Percentiles rank a stretch among this genome's conserved stretches.
Conservation (phyloP, 768 basidiomycete genomes). For the Leucocoprinus sp. region DNA sequence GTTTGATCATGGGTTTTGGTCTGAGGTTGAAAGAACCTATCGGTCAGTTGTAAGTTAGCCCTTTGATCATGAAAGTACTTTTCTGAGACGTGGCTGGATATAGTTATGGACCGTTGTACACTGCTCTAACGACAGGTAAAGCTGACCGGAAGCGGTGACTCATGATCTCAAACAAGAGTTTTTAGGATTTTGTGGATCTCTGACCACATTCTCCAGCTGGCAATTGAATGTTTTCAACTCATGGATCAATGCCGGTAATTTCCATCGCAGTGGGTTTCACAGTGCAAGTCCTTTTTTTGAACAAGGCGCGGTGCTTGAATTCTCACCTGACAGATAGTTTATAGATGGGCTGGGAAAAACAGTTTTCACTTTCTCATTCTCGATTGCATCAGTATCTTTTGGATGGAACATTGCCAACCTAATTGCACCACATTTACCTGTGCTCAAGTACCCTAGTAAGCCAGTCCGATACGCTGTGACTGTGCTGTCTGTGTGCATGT, state of each 20-base stretch:
- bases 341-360: conserved; percentile 81
- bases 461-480: conserved; percentile 43
- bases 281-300: conserved; percentile 42
- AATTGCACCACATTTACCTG: conserved; percentile 32
- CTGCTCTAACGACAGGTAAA: conserved; percentile 76
- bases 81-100: conserved; percentile 7
- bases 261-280: conserved; percentile 54
- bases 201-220: conserved; percentile 97
- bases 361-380: conserved; percentile 68
- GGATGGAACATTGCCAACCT: conserved; percentile 55
- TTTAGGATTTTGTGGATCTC: conserved; percentile 85
- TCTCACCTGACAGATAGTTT: conserved; percentile 42
- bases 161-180: background rate
- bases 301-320: background rate
- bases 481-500: conserved; percentile 51
- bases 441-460: conserved; percentile 25
- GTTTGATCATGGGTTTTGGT: conserved; percentile 83
- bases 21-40: conserved; percentile 66
- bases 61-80: background rate
- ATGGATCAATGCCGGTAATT: conserved; percentile 63
- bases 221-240: conserved; percentile 81
- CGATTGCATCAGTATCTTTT: conserved; percentile 68
- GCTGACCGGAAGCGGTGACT: too few species aligned
- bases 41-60: conserved; percentile 55
- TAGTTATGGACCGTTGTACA: conserved; percentile 86